Evolutionary conservation across 163 green algal genomes (phyloP).

Genomic region (Scenedesmus sp.): DNA sequence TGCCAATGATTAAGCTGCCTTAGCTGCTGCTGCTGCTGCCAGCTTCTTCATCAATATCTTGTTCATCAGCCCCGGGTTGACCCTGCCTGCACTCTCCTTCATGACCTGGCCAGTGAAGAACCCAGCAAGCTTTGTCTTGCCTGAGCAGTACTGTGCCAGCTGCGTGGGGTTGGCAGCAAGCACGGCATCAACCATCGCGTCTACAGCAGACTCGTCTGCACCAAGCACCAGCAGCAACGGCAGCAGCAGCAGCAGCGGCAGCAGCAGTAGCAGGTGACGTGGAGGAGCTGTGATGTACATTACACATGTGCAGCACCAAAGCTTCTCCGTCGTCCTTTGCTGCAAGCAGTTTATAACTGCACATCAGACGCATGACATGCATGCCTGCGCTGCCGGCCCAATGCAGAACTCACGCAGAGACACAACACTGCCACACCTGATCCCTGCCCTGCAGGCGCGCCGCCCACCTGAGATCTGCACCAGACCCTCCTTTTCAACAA

Average conservation of each 20-base stretch:
- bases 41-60: constrained; percentile 75
- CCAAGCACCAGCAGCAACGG: neutral
- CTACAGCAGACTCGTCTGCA: constrained; percentile 82
- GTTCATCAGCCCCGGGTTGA: constrained; percentile 91
- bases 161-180: constrained; percentile 90
- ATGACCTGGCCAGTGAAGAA: constrained; percentile 97
- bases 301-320: too few species aligned
- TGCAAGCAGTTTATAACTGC: neutral
- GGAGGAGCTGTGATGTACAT: neutral
- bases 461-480: constrained; percentile 79
- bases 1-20: neutral
- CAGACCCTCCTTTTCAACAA: constrained; percentile 89
- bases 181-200: constrained; percentile 87
- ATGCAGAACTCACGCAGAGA: neutral
- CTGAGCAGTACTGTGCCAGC: constrained; percentile 90
- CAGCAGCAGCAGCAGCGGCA: neutral
- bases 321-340: too few species aligned
- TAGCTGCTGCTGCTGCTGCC: constrained; percentile 32
- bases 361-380: neutral
- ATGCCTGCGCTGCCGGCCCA: neutral
- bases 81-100: constrained; percentile 89
- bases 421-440: neutral
- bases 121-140: constrained; percentile 97
- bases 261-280: neutral
- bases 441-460: too few species aligned